Evolutionary conservation across 2,329 filamentous ascomycete genomes (phyloP).

Genomic region (Cordyceps fumosorosea): DNA sequence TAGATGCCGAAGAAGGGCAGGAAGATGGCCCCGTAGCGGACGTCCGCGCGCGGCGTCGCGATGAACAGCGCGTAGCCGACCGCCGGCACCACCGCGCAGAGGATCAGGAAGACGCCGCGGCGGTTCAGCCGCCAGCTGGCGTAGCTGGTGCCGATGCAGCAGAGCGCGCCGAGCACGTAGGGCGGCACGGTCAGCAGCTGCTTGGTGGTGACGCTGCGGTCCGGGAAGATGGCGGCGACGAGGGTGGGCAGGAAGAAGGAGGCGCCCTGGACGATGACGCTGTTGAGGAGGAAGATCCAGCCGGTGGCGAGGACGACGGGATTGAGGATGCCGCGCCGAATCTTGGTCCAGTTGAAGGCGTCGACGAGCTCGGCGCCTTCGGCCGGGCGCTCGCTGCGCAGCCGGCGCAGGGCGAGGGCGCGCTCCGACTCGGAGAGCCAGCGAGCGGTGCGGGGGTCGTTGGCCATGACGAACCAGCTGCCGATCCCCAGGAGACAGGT

Average conservation of each 20-base stretch:
- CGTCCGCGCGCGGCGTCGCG: slow-evolving; percentile 39
- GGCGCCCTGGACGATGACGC: slow-evolving; percentile 66
- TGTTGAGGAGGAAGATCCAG: slow-evolving; percentile 57
- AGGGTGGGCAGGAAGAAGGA: slow-evolving; percentile 69
- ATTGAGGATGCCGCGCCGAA: slow-evolving; percentile 54
- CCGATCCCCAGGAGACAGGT: slow-evolving; percentile 46
- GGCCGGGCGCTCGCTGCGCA: slow-evolving; percentile 52
- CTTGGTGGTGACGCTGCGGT: slow-evolving; percentile 48
- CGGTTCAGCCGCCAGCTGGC: slow-evolving; percentile 53
- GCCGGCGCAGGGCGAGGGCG: slow-evolving; percentile 52
- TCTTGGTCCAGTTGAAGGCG: slow-evolving; percentile 52
- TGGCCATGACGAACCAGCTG: slow-evolving; percentile 57
- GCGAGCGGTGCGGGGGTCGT: slow-evolving; percentile 56
- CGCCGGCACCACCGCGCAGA: slow-evolving; percentile 54
- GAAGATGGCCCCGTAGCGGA: slow-evolving; percentile 63
- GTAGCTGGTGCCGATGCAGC: slow-evolving; percentile 52
- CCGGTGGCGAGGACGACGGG: slow-evolving; percentile 47
- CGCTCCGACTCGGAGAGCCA: slow-evolving; percentile 62
- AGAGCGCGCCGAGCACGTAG: slow-evolving; percentile 59
- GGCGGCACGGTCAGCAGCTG: slow-evolving; percentile 66
- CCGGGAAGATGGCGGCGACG: slow-evolving; percentile 60
- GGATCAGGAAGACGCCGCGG: slow-evolving; percentile 54
- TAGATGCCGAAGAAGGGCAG: slow-evolving; percentile 58
- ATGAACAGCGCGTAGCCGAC: slow-evolving; percentile 64
- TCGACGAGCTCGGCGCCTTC: slow-evolving; percentile 50